phyloP scores from a whole-genome alignment of 108 stramenopile genomes.

The Cyclotella distinguenda region DNA sequence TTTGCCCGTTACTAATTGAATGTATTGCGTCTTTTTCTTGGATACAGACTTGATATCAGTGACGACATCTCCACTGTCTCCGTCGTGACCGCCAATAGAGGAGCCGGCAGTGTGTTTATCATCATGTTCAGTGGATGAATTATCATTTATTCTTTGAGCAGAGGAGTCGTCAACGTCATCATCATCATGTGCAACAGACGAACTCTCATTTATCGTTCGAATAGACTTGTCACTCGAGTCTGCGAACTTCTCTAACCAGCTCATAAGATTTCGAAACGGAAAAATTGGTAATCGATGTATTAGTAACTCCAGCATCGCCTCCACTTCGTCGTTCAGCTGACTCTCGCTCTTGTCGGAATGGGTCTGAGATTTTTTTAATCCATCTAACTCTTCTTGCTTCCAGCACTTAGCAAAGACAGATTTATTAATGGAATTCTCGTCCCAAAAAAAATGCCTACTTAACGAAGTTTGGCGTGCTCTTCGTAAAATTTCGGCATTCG shows the following conservation, averaged over 20 bases:
- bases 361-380: conserved; percentile 7
- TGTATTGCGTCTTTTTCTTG: not conserved
- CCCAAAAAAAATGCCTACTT: conserved; percentile 30
- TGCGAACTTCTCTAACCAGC: conserved; percentile 19
- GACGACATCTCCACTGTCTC: too few species aligned
- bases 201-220: conserved; percentile 2
- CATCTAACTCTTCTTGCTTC: not conserved
- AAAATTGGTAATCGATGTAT: conserved; percentile 26
- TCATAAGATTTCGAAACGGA: conserved; percentile 44
- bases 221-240: conserved; percentile 11
- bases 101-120: too few species aligned
- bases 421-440: conserved; percentile 14
- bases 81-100: too few species aligned
- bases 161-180: too few species aligned
- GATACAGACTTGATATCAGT: too few species aligned
- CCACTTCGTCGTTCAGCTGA: conserved; percentile 24
- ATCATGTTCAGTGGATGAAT: too few species aligned
- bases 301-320: conserved; percentile 24
- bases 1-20: not conserved
- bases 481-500: conserved; percentile 18
- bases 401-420: conserved; percentile 1
- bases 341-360: conserved; percentile 20
- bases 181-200: conserved; percentile 13
- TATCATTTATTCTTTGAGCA: too few species aligned
- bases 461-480: conserved; percentile 39